phyloP scores from a whole-genome alignment of 352 stramenopile species.

The Phytophthora fragariae region DNA sequence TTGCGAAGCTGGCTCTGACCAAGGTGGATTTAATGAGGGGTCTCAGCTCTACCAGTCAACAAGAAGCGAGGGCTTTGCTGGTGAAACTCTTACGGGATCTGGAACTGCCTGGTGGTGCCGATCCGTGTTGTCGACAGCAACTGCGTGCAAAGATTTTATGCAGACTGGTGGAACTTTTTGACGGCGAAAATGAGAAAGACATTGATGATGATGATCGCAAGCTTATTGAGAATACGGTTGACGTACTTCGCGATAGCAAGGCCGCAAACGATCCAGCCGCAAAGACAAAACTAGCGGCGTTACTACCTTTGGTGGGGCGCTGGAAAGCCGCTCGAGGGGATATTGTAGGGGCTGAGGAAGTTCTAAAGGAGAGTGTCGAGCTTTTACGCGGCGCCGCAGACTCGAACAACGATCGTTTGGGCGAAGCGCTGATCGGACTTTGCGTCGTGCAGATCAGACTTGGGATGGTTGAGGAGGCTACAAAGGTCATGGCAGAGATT shows the following conservation, averaged over 20 bases:
- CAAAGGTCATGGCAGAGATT: constrained; percentile 51
- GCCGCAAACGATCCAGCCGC: constrained; percentile 5
- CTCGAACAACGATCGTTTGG: constrained; percentile 40
- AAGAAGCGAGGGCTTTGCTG: constrained; percentile 39
- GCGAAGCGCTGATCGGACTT: constrained; percentile 58
- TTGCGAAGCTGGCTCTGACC: constrained; percentile 48
- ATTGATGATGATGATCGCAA: constrained; percentile 37
- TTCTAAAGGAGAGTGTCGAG: constrained; percentile 44
- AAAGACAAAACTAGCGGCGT: constrained; percentile 18
- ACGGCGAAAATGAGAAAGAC: constrained; percentile 30
- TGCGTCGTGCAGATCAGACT: constrained; percentile 68
- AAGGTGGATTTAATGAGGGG: constrained; percentile 50
- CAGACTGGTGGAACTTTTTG: constrained; percentile 40
- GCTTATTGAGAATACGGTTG: constrained; percentile 39
- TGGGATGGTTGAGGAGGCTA: constrained; percentile 41
- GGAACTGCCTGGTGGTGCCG: constrained; percentile 23
- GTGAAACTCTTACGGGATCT: constrained; percentile 40
- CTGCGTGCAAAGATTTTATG: constrained; percentile 29
- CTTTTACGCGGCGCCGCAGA: constrained; percentile 23
- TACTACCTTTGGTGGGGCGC: constrained; percentile 46
- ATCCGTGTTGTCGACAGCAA: constrained; percentile 33
- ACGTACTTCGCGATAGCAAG: constrained; percentile 32
- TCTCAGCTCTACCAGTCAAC: constrained; percentile 2
- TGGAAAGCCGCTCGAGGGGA: constrained; percentile 39
- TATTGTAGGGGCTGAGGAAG: constrained; percentile 36